A percentile compares a stretch with the other conserved stretches of the same genome.
Conservation (phyloP, 2,329 filamentous ascomycete genomes). For the Penicillium aurantiogriseum region DNA sequence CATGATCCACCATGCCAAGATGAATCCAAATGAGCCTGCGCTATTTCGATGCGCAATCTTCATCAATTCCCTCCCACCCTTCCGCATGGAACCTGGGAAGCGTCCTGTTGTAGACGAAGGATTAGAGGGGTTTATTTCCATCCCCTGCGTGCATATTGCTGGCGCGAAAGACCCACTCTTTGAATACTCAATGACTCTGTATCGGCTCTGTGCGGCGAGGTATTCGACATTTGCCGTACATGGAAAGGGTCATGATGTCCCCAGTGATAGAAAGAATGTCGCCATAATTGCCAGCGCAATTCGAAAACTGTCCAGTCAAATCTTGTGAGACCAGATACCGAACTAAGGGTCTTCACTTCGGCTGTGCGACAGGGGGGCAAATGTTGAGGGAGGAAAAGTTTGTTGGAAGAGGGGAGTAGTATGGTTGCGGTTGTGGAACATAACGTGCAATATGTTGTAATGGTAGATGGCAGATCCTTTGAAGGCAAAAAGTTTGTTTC, state of each 20-base stretch:
- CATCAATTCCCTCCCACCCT: slow-evolving; percentile 33
- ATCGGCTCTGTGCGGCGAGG: slow-evolving; percentile 23
- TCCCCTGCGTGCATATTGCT: slow-evolving; percentile 29
- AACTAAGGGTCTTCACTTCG: background rate
- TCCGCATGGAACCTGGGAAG: slow-evolving; percentile 28
- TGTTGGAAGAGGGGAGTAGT: background rate
- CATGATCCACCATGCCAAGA: slow-evolving; percentile 30
- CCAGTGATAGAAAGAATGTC: slow-evolving; percentile 26
- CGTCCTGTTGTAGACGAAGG: slow-evolving; percentile 23
- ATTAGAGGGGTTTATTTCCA: slow-evolving; percentile 25
- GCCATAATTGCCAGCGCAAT: slow-evolving; percentile 25
- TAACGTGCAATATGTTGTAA: background rate
- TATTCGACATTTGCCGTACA: slow-evolving; percentile 28
- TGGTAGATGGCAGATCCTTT: background rate
- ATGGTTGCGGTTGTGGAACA: background rate
- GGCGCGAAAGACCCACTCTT: slow-evolving; percentile 27
- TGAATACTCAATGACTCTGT: slow-evolving; percentile 25
- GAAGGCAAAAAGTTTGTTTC: slow-evolving; percentile 1
- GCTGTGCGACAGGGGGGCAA: background rate
- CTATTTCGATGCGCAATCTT: slow-evolving; percentile 37
- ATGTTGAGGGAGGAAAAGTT: background rate
- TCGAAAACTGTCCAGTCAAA: slow-evolving; percentile 18
- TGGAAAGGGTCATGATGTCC: slow-evolving; percentile 29
- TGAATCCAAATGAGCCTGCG: slow-evolving; percentile 19
- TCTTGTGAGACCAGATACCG: slow-evolving; percentile 7